A percentile compares a stretch with the other conserved stretches of the same genome.
Evolutionary conservation across 352 stramenopile species (phyloP).

Genomic region (Globisporangium uncinulatum): DNA sequence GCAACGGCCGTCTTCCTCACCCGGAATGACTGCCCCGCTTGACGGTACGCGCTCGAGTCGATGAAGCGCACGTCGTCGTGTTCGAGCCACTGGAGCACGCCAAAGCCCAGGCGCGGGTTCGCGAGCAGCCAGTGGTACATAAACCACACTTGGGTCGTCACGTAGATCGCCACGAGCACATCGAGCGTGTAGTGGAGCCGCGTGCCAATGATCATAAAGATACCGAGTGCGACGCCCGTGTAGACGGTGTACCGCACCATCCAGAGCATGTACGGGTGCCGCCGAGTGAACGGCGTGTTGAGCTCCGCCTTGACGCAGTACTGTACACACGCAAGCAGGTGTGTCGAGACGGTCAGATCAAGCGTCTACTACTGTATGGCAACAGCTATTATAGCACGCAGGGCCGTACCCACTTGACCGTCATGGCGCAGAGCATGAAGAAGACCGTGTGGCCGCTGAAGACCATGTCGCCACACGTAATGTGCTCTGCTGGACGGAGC

Average conservation of each 20-base stretch:
- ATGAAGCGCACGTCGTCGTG: constrained; percentile 73
- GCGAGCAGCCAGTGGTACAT: constrained; percentile 68
- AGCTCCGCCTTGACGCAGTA: constrained; percentile 65
- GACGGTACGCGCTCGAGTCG: constrained; percentile 68
- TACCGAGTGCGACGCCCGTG: constrained; percentile 43
- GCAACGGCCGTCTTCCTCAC: constrained; percentile 1
- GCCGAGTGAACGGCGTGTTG: constrained; percentile 82
- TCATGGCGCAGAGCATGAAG: constrained; percentile 78
- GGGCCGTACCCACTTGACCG: constrained; percentile 56
- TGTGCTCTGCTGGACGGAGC: constrained; percentile 76
- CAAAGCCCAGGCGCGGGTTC: constrained; percentile 36
- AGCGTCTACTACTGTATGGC: background rate
- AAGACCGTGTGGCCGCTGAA: constrained; percentile 87
- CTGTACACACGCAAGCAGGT: background rate
- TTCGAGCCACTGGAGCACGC: constrained; percentile 72
- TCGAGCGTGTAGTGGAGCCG: constrained; percentile 85
- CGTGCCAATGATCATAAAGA: constrained; percentile 84
- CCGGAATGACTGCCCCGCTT: constrained; percentile 52
- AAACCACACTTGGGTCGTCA: constrained; percentile 79
- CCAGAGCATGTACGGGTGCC: constrained; percentile 65
- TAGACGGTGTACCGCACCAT: constrained; percentile 82
- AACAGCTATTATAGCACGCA: background rate
- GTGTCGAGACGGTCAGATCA: background rate
- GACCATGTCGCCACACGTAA: constrained; percentile 87
- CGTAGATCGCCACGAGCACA: constrained; percentile 85